Evolutionary conservation across 73 alveolate species (phyloP).

Genomic region (Paramecium tetraurelia): DNA sequence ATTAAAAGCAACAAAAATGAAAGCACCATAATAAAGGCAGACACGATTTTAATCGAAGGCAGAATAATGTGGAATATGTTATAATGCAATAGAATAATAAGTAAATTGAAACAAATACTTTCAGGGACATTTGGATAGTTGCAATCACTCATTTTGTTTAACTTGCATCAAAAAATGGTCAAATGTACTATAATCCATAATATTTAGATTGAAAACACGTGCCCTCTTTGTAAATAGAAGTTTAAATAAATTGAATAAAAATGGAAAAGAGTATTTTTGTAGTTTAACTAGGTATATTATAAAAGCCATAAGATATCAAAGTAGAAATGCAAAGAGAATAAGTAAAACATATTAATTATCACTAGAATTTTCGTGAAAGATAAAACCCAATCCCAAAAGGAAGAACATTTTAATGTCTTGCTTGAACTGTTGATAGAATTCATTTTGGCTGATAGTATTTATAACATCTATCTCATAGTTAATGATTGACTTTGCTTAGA

Average conservation of each 20-base stretch:
- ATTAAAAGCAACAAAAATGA: neutral
- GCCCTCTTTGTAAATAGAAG: conserved; percentile 42
- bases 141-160: neutral
- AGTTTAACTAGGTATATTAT: neutral
- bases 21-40: neutral
- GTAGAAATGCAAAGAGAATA: neutral
- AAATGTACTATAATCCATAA: neutral
- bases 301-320: neutral
- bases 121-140: neutral
- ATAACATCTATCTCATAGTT: neutral
- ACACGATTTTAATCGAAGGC: neutral
- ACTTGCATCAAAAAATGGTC: neutral
- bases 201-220: neutral
- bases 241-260: neutral
- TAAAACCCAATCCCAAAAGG: neutral
- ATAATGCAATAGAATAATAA: neutral
- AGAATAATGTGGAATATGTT: conserved; percentile 11
- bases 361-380: neutral
- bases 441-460: neutral
- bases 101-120: neutral
- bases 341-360: neutral
- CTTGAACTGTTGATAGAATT: neutral
- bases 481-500: neutral
- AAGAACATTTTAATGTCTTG: neutral
- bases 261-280: conserved; percentile 13